These are phyloP conservation scores for Myriosclerotinia scirpicola DNA, from an alignment of 2,329 filamentous ascomycete genomes.

Conservation along the genomic window DNA sequence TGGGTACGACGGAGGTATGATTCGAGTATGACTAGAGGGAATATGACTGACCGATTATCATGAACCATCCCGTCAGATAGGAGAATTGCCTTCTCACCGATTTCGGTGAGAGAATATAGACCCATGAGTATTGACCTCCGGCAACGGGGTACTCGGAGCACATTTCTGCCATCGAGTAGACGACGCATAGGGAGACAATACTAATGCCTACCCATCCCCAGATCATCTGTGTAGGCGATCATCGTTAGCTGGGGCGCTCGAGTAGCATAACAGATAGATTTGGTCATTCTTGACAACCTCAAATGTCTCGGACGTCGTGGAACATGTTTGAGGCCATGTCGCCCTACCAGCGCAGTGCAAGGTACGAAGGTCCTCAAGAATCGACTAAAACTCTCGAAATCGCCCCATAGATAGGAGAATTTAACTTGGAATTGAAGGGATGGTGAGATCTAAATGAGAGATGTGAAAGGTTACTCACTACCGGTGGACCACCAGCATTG, in stretches of 20 bases:
- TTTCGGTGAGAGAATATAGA: conserved; percentile 54
- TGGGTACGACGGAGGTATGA: neutral
- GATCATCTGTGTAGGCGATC: conserved; percentile 46
- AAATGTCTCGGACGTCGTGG: conserved; percentile 23
- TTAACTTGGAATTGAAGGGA: conserved; percentile 5
- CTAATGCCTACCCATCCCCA: conserved; percentile 57
- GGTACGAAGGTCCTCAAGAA: neutral
- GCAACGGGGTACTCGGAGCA: conserved; percentile 57
- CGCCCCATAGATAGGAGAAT: conserved; percentile 24
- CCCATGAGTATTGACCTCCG: conserved; percentile 59
- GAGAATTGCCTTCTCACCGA: conserved; percentile 46
- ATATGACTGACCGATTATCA: conserved; percentile 45
- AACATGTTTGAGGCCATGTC: conserved; percentile 19
- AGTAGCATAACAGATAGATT: conserved; percentile 7
- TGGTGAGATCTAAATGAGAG: conserved; percentile 10
- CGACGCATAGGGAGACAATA: conserved; percentile 52
- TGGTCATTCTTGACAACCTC: conserved; percentile 23
- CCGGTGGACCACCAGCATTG: conserved; percentile 55
- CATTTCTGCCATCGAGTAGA: conserved; percentile 60
- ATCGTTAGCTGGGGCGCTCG: conserved; percentile 8
- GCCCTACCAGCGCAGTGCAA: conserved; percentile 14
- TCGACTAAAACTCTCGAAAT: conserved; percentile 9
- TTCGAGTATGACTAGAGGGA: neutral
- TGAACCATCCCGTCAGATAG: conserved; percentile 51
- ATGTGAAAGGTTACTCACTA: conserved; percentile 36